These are phyloP conservation scores for Crithidia thermophila DNA, from an alignment of 208 protist species.

Conservation along the genomic window DNA sequence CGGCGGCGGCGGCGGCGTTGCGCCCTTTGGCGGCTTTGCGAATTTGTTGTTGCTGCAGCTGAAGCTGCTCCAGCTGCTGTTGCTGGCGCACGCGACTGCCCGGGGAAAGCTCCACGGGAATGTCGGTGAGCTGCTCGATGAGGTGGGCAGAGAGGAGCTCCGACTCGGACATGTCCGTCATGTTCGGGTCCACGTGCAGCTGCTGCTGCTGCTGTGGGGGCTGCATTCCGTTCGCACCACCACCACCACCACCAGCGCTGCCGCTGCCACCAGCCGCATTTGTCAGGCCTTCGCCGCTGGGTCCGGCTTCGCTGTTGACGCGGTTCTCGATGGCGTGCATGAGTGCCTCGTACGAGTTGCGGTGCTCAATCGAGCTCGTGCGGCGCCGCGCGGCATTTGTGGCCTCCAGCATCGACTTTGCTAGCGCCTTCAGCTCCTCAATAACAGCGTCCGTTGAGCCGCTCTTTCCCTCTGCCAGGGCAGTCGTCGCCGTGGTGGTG, in stretches of 20 bases:
- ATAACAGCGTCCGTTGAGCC: slow-evolving; percentile 77
- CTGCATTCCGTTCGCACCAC: background rate
- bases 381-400: slow-evolving; percentile 68
- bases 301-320: slow-evolving; percentile 7
- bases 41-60: slow-evolving; percentile 15
- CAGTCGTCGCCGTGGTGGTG: background rate
- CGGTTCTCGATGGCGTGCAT: slow-evolving; percentile 64
- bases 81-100: slow-evolving; percentile 2
- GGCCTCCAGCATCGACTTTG: slow-evolving; percentile 86
- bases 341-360: slow-evolving; percentile 71
- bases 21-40: slow-evolving; percentile 13
- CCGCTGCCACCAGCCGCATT: background rate
- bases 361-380: slow-evolving; percentile 47
- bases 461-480: background rate
- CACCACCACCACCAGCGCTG: background rate
- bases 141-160: slow-evolving; percentile 20
- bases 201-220: background rate
- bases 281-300: background rate
- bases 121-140: slow-evolving; percentile 36
- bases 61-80: slow-evolving; percentile 13
- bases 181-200: slow-evolving; percentile 19
- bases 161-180: slow-evolving; percentile 2
- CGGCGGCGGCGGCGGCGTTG: background rate
- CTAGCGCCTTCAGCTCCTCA: slow-evolving; percentile 80
- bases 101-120: slow-evolving; percentile 24